Evolutionary conservation across 2,329 filamentous ascomycete species (phyloP).

Genomic region (Penicillium sp.): DNA sequence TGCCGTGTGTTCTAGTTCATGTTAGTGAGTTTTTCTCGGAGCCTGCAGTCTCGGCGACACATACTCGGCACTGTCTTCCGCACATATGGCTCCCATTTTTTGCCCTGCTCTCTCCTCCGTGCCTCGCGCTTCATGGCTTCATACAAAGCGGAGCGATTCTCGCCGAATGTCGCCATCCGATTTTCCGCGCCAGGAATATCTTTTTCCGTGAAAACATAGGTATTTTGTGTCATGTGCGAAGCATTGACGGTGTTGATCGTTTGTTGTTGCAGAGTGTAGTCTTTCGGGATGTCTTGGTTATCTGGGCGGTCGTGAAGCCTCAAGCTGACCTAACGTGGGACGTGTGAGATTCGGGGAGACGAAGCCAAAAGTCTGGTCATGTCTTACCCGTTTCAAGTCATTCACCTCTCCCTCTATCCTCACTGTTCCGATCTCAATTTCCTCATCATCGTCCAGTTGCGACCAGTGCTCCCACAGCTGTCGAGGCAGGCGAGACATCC

Average conservation of each 20-base stretch:
- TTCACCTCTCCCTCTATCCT: slow-evolving; percentile 57
- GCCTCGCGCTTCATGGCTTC: slow-evolving; percentile 47
- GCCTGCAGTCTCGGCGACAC: not conserved
- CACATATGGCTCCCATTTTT: slow-evolving; percentile 58
- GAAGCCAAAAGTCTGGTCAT: not conserved
- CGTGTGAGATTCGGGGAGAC: slow-evolving; percentile 17
- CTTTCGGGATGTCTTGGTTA: slow-evolving; percentile 76
- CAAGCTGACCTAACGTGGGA: slow-evolving; percentile 59
- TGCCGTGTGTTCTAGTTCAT: slow-evolving; percentile 67
- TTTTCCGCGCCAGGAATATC: slow-evolving; percentile 74
- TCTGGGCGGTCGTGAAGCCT: slow-evolving; percentile 65
- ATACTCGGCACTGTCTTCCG: slow-evolving; percentile 67
- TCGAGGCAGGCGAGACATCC: slow-evolving; percentile 74
- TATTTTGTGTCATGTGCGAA: slow-evolving; percentile 65
- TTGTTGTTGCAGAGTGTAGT: slow-evolving; percentile 77
- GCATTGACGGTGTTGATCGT: slow-evolving; percentile 48
- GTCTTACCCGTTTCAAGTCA: slow-evolving; percentile 47
- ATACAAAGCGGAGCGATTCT: slow-evolving; percentile 47
- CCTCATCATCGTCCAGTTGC: slow-evolving; percentile 72
- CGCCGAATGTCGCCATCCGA: slow-evolving; percentile 43
- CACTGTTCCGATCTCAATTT: slow-evolving; percentile 77
- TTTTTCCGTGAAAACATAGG: slow-evolving; percentile 90
- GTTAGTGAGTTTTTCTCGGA: not conserved
- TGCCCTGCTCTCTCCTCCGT: slow-evolving; percentile 49
- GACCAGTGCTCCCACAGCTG: slow-evolving; percentile 79